phyloP scores from a whole-genome alignment of 2,329 filamentous ascomycete species.

The Helotiales sp. region DNA sequence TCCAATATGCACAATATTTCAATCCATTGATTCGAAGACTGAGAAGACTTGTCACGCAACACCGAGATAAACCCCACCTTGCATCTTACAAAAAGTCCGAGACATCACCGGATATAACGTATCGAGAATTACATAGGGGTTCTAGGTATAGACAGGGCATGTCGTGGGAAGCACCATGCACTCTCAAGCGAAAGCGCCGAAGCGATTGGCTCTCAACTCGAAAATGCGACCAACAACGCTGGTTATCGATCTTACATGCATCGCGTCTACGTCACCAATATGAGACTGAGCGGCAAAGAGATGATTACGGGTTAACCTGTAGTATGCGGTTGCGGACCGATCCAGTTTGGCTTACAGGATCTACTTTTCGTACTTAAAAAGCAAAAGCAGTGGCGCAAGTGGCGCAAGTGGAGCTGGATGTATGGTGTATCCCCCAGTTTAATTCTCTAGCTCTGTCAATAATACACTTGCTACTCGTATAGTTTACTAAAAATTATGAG shows the following conservation, averaged over 20 bases:
- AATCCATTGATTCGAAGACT: not conserved
- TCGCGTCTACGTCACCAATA: conserved; percentile 1
- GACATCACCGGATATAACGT: not conserved
- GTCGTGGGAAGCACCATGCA: not conserved
- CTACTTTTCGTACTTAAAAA: no score
- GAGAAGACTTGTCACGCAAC: not conserved
- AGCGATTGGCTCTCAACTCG: not conserved
- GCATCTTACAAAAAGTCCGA: not conserved
- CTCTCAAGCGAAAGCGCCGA: not conserved
- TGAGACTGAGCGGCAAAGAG: not conserved
- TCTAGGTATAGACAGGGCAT: not conserved
- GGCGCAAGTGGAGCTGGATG: not conserved
- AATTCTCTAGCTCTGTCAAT: not conserved
- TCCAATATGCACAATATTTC: not conserved
- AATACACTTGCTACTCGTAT: not conserved
- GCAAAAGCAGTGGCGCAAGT: not conserved
- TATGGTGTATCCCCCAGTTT: no score
- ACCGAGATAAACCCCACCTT: not conserved
- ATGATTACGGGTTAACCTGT: not conserved
- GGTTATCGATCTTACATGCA: not conserved
- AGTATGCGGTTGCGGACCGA: not conserved
- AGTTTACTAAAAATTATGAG: not conserved
- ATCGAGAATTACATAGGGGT: not conserved
- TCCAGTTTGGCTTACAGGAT: conserved; percentile 1
- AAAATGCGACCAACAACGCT: not conserved